Base-by-base conservation (phyloP, 1,284 basidiomycete species). In the Heterobasidion annosum region DNA sequence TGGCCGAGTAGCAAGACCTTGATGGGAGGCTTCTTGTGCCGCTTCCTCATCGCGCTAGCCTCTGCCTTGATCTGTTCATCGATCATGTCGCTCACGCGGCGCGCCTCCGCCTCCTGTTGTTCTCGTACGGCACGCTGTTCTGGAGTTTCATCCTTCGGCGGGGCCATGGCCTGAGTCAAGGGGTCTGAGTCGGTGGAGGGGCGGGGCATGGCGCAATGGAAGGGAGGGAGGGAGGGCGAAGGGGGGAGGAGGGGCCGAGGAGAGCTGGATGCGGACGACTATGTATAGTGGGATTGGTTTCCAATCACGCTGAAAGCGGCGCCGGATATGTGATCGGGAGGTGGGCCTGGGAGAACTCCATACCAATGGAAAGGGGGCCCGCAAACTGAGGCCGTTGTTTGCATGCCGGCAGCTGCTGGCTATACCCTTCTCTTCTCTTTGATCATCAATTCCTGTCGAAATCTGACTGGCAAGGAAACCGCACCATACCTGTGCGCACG, bases 1-100 rank as follows among this genome's bases (percentile, higher is more conserved):
- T 88, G 85, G 10, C 85, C 85, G 6, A 87, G 71, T 8, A 87
- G 62, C 3, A 87, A 63, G 8, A 87, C 75, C 59, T 79, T 79
- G 34, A 86, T 75, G 1, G 75, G 65, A 43, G 68, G 63, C 59
- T 75, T 77, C 59, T 76, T 69, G 3, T n/a, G 37, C 37, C n/a
- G 25, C 63, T 76, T 78, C 70, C 74, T 81, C 62, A 78, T 60
- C 7, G 72, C 69, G 1, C 63, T 72, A 53, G 65, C 71, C 58
- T 82, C 81, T 40, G 63, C 69, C 56, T 74, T 79, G 53, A 86
- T 66, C 60, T 80, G 74, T 46, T 83, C 81, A 64, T 87, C 84
- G 54, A 86, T 87, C 59, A 68, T 68, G 60, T 85, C 77, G 63
- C 81, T 86, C 53, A 81, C 69, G 52, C 67, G 66, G 60, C 75